These are phyloP conservation scores for Pseudopediastrum boryanum DNA, from an alignment of 139 green algal species.

Conservation along the genomic window DNA sequence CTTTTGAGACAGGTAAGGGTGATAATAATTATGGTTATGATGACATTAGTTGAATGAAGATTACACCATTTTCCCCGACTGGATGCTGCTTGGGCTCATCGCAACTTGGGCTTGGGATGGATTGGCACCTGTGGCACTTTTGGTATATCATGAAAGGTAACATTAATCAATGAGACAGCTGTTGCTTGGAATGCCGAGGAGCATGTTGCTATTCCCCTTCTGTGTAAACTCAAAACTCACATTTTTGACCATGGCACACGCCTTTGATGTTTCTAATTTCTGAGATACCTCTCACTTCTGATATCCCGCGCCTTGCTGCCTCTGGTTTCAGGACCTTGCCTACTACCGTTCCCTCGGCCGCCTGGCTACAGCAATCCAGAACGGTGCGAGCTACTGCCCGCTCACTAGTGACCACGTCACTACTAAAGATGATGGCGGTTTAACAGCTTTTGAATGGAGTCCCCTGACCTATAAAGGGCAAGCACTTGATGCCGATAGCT, in stretches of 20 bases:
- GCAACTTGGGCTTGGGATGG: background rate
- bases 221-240: background rate
- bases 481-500: background rate
- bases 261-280: background rate
- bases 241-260: background rate
- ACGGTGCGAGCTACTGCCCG: constrained; percentile 5
- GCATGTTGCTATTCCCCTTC: background rate
- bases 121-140: no score
- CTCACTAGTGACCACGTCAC: background rate
- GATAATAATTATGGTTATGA: no score
- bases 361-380: constrained; percentile 9
- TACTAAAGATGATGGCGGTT: background rate
- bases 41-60: background rate
- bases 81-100: background rate
- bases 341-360: constrained; percentile 28
- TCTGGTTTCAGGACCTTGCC: constrained; percentile 23
- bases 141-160: no score
- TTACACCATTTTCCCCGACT: background rate
- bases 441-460: background rate
- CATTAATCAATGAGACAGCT: background rate
- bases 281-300: background rate
- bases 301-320: background rate
- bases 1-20: no score
- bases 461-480: background rate
- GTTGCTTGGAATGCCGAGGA: background rate